These are phyloP conservation scores for Apiospora sp. DNA, from an alignment of 2,329 filamentous ascomycete species.

Conservation along the genomic window DNA sequence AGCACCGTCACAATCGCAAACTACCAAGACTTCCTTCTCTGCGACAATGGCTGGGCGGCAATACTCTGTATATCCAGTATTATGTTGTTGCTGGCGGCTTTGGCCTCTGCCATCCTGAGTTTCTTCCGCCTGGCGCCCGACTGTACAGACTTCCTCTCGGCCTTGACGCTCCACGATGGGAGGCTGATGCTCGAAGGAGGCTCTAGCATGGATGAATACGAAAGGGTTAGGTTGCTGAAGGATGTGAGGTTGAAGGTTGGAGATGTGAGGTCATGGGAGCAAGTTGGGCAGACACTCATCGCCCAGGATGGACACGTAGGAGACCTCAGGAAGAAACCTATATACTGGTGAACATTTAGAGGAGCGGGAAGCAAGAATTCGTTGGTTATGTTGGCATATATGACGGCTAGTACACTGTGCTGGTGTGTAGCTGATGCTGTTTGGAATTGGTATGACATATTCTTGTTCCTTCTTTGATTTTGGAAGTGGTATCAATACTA, in stretches of 20 bases:
- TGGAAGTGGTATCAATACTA: not conserved
- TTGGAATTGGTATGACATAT: not conserved
- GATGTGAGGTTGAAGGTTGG: constrained; percentile 2
- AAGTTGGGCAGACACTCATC: not conserved
- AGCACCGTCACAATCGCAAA: not conserved
- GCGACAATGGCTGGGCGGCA: not conserved
- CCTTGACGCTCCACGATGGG: not conserved
- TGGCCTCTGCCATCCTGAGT: not conserved
- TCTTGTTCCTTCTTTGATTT: not conserved
- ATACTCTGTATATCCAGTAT: not conserved
- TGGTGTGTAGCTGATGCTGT: not conserved
- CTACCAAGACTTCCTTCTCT: not conserved
- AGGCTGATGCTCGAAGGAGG: not conserved
- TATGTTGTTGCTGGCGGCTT: not conserved
- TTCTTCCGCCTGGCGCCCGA: constrained; percentile 4
- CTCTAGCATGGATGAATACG: not conserved
- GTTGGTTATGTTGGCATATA: not conserved
- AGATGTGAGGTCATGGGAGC: not conserved
- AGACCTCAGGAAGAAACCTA: not conserved
- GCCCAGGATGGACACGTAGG: constrained; percentile 1
- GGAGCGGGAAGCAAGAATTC: too few species aligned
- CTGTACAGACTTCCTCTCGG: constrained; percentile 4
- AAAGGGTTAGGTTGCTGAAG: not conserved
- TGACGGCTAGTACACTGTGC: not conserved
- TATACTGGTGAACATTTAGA: not conserved